Evolutionary conservation across 2,329 filamentous ascomycete genomes (phyloP), one percentile per base, ranked within the genome.

Genomic region (Alternaria novae-zelandiae): DNA sequence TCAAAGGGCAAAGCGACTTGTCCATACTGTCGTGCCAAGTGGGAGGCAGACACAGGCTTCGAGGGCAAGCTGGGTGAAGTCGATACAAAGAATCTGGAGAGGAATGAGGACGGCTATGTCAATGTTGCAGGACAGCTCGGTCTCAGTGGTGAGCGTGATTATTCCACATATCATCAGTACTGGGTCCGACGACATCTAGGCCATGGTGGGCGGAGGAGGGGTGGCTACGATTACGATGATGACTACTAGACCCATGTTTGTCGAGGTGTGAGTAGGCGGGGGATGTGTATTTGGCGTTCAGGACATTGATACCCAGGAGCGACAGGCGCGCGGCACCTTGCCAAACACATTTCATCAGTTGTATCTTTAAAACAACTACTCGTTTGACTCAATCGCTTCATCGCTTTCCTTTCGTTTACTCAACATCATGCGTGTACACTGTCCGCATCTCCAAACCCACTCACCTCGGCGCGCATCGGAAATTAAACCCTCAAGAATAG

Each of bases 51-150:
- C 3, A 82, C 80, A 1, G 84, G 85, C 20, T 77, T 82, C 20
- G 62, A 66, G 13, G 63, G 56, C 11, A 68, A 66, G 21, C 78
- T 80, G 64, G 76, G 85, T 8, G 81, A 81, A 36, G 81, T 79
- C 32, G 82, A 87, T 23, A 80, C 79, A 51, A 84, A 81, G 65
- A 78, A 76, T 1, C 81, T 83, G 4, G 71, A 72, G 6, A 64
- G 79, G 0, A 82, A 81, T 23, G 71, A 72, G 1, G 87, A 89
- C 36, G 88, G 88, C 0, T 90, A 90, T 68, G 79, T 89, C 50
- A 90, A 90, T 72, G 84, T 90, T 4, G 88, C 86, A 2, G 77
- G 82, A 20, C 85, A 89, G 72, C 79, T 90, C n/a, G 88, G 88
- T 2, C 82, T 90, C 65, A 86, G 84, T 63, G 75, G 75, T 0